Evolutionary conservation across 768 basidiomycete species (phyloP), one percentile per base, ranked within the genome.

Genomic region (Crepidotus variabilis): DNA sequence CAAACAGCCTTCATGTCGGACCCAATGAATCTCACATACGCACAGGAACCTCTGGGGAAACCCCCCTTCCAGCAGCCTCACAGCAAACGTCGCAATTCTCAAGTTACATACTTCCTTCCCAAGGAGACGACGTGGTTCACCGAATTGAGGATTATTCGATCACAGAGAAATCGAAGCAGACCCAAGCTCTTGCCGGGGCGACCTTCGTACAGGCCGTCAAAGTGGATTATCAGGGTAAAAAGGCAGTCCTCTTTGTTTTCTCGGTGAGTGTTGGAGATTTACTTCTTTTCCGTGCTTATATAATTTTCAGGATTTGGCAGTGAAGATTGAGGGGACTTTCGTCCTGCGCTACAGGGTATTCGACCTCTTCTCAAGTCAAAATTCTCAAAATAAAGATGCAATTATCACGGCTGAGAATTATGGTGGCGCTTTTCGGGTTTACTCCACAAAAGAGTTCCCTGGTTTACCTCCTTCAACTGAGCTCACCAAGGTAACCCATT

Each of bases 391-490:
- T 2, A 52, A 65, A 13, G 72, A 77, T 24, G 64, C 76, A 9
- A 72, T 74, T 1, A 74, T 88, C 5, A 78, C 83, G 59, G 86
- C 86, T 1, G 85, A 88, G 69, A 80, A 79, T 59, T 87, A 82
- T 60, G 85, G 87, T 3, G 83, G 83, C 0, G 59, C 73, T 1
- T 88, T 89, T 66, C 80, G 77, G 21, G 80, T 89, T 0, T 88
- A 84, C 63, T 85, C 85, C 9, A 87, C 87, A 0, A 88, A 88
- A 62, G 82, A 86, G 55, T 88, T 88, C 59, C 86, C 87, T 2
- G 84, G 87, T 2, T 69, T 89, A 14, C 78, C 78, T 46, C 79
- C 84, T 4, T 87, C 86, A 2, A 88, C 86, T 14, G 47, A 49
- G 16, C 24, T 49, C 14, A 49, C 47, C 13, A 49, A 49, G 47